phyloP scores from a whole-genome alignment of 2,329 filamentous ascomycete genomes.

The Microascus cirrosus region DNA sequence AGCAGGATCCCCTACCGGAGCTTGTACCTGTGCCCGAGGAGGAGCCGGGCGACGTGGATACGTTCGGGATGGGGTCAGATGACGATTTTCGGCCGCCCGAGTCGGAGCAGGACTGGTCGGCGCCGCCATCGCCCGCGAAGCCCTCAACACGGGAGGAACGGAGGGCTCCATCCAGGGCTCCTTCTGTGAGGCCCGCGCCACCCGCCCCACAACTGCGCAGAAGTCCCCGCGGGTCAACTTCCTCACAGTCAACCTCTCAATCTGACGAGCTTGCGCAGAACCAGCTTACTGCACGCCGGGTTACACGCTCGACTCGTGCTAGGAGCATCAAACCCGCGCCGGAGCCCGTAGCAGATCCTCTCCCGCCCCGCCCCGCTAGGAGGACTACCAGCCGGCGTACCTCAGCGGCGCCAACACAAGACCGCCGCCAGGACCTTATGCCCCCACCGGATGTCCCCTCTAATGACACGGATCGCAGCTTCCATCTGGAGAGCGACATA shows the following conservation, averaged over 20 bases:
- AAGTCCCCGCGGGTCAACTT: neutral
- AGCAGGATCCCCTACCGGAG: neutral
- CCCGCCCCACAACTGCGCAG: neutral
- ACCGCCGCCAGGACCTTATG: neutral
- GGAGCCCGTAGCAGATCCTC: neutral
- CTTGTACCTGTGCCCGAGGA: neutral
- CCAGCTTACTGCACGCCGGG: neutral
- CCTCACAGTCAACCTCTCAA: neutral
- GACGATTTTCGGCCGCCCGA: neutral
- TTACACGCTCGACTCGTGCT: neutral
- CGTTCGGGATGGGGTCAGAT: neutral
- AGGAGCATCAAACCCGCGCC: neutral
- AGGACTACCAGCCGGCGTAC: neutral
- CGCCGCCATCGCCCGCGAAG: neutral
- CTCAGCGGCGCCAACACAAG: neutral
- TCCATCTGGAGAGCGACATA: conserved; percentile 8
- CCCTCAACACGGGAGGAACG: neutral
- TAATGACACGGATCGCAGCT: conserved; percentile 6
- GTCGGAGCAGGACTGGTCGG: neutral
- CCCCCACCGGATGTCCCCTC: neutral
- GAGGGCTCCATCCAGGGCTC: neutral
- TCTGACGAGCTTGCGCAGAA: neutral
- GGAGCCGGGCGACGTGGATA: neutral
- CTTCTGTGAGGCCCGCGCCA: neutral
- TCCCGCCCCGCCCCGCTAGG: neutral